Percentiles rank a stretch among this genome's conserved stretches.
These are phyloP conservation scores for Pythium aristosporum DNA, from an alignment of 352 stramenopile genomes.

Conservation along the genomic window DNA sequence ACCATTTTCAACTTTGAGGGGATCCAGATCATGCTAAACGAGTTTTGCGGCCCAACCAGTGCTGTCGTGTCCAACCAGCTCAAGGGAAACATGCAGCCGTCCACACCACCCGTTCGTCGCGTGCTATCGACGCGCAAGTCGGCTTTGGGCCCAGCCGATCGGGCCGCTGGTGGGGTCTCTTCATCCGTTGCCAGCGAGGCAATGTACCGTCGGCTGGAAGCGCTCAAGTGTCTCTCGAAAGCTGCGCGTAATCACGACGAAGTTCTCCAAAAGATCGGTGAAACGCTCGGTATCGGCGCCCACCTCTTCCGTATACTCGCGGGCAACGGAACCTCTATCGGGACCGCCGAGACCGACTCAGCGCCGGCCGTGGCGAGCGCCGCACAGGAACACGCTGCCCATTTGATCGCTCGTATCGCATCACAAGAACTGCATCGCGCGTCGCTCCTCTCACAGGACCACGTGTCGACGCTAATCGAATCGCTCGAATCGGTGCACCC, in stretches of 20 bases:
- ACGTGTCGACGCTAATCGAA: constrained; percentile 63
- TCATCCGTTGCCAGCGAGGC: constrained; percentile 4
- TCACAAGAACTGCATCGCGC: constrained; percentile 51
- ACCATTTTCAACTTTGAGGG: constrained; percentile 66
- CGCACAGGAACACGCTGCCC: constrained; percentile 54
- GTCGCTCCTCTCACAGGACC: constrained; percentile 52
- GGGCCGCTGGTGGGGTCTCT: constrained; percentile 12
- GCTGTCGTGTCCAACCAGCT: neutral
- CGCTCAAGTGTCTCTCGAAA: constrained; percentile 70
- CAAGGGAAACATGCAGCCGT: neutral
- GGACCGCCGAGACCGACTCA: constrained; percentile 3
- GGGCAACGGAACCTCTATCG: neutral
- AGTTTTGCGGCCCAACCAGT: constrained; percentile 33
- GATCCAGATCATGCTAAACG: constrained; percentile 49
- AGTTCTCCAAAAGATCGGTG: constrained; percentile 65
- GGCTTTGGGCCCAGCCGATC: constrained; percentile 12
- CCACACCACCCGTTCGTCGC: constrained; percentile 8
- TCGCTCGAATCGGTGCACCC: constrained; percentile 71
- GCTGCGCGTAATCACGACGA: constrained; percentile 53
- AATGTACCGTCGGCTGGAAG: constrained; percentile 42
- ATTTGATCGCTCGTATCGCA: constrained; percentile 55
- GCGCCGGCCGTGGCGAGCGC: constrained; percentile 11
- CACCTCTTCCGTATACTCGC: constrained; percentile 48
- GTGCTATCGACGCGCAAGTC: constrained; percentile 23
- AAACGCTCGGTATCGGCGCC: constrained; percentile 36